These are phyloP conservation scores for Pugionium dolabratum DNA, from an alignment of 345 rosid genomes.

Conservation along the genomic window DNA sequence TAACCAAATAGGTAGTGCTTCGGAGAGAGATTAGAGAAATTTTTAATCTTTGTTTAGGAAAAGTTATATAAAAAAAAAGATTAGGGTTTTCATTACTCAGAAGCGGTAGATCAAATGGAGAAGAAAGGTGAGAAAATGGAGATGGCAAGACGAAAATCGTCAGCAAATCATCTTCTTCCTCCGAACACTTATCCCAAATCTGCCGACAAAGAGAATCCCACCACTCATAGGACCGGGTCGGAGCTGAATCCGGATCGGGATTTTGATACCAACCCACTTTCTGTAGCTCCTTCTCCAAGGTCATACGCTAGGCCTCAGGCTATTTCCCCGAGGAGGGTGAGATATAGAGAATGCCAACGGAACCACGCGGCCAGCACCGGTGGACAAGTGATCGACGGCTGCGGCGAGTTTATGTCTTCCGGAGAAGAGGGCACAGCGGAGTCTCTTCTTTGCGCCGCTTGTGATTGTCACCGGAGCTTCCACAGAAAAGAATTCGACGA, in stretches of 20 bases:
- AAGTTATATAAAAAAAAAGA: conserved; percentile 1
- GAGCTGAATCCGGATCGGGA: conserved; percentile 36
- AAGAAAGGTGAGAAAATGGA: conserved; percentile 27
- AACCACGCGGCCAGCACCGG: conserved; percentile 79
- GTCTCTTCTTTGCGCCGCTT: conserved; percentile 62
- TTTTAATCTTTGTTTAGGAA: conserved; percentile 27
- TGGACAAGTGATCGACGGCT: conserved; percentile 65
- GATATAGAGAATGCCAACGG: conserved; percentile 67
- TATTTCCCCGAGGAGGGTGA: conserved; percentile 31
- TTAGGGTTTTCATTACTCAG: conserved; percentile 38
- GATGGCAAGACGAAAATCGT: conserved; percentile 8
- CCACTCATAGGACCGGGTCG: conserved; percentile 29
- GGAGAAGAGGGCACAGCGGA: conserved; percentile 60
- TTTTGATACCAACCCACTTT: conserved; percentile 19
- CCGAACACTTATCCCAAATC: too few relatives aligned
- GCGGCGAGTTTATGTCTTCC: conserved; percentile 76
- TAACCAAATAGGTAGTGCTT: conserved; percentile 3
- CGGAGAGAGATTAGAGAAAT: not conserved
- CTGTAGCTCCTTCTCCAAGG: conserved; percentile 34
- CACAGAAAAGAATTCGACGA: conserved; percentile 59
- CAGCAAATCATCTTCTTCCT: conserved; percentile 21
- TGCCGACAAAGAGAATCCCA: conserved; percentile 13
- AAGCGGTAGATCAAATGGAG: conserved; percentile 23
- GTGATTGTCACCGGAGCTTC: conserved; percentile 75
- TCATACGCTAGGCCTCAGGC: conserved; percentile 43